These are phyloP conservation scores for Pleurotus sapidus DNA, from an alignment of 768 basidiomycete genomes.

Conservation along the genomic window DNA sequence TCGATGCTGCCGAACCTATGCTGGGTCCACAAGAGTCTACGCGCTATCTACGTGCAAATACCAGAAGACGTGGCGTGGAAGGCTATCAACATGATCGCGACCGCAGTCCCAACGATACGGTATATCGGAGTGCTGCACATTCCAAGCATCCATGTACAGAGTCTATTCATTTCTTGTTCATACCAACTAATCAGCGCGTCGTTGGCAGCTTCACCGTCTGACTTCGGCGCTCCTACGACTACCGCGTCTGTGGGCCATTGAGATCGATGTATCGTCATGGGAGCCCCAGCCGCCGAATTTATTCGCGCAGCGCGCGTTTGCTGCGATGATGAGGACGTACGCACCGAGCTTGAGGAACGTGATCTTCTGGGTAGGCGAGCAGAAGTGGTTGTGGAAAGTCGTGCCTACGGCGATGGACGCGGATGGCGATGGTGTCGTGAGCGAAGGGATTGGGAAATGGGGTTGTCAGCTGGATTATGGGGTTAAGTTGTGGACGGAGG, in stretches of 20 bases:
- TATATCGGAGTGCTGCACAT: neutral
- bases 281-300: neutral
- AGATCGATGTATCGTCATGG: neutral
- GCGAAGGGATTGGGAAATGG: neutral
- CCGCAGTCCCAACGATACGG: neutral
- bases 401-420: neutral
- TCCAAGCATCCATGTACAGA: neutral
- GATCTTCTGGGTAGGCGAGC: neutral
- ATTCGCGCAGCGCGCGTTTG: neutral
- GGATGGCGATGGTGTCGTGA: neutral
- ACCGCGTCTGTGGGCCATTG: neutral
- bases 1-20: neutral
- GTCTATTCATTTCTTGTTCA: too few relatives aligned
- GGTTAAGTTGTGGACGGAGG: neutral
- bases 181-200: neutral
- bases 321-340: neutral
- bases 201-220: neutral
- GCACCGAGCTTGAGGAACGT: neutral
- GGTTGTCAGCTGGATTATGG: neutral
- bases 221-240: neutral
- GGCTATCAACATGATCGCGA: neutral
- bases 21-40: slow-evolving; percentile 1
- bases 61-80: neutral
- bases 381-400: slow-evolving; percentile 1
- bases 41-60: neutral